A percentile compares a stretch with the other conserved stretches of the same genome.
phyloP scores from a whole-genome alignment of 495 filamentous ascomycete species.

The Penicillium steckii region DNA sequence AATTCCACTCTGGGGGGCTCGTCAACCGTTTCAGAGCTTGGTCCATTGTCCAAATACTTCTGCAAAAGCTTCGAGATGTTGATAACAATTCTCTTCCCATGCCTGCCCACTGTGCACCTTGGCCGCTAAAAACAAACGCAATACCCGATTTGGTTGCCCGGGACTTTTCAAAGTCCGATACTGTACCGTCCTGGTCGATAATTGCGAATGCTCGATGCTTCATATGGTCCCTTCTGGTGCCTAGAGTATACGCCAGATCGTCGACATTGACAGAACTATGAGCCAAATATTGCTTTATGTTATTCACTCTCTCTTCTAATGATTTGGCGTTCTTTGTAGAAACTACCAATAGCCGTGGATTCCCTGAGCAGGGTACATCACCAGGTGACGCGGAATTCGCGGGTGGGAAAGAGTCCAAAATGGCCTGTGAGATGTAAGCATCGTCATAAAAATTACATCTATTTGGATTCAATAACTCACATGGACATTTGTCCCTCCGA shows the following conservation, averaged over 20 bases:
- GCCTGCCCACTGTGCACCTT: slow-evolving; percentile 50
- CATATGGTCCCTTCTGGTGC: slow-evolving; percentile 23
- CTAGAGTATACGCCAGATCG: slow-evolving; percentile 29
- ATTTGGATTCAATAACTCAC: background rate
- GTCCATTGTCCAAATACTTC: slow-evolving; percentile 21
- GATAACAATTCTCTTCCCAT: slow-evolving; percentile 38
- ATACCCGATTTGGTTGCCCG: too few relatives aligned
- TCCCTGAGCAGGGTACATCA: too few relatives aligned
- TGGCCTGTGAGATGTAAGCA: too few relatives aligned
- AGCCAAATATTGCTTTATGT: too few relatives aligned
- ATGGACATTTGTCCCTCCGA: slow-evolving; percentile 12
- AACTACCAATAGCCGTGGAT: background rate
- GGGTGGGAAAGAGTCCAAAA: too few relatives aligned
- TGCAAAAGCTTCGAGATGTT: slow-evolving; percentile 10
- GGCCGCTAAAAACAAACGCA: slow-evolving; percentile 44
- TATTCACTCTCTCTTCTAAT: background rate
- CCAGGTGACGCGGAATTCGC: too few relatives aligned
- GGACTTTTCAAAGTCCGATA: background rate
- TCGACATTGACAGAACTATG: slow-evolving; percentile 6
- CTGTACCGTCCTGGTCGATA: too few relatives aligned
- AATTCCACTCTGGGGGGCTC: slow-evolving; percentile 20
- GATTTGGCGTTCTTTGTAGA: slow-evolving; percentile 2
- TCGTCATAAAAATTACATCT: too few relatives aligned
- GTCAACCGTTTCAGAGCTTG: slow-evolving; percentile 5
- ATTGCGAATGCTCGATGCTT: slow-evolving; percentile 8